Evolutionary conservation across 768 basidiomycete genomes (phyloP).

Genomic region (Butyriboletus loyo): DNA sequence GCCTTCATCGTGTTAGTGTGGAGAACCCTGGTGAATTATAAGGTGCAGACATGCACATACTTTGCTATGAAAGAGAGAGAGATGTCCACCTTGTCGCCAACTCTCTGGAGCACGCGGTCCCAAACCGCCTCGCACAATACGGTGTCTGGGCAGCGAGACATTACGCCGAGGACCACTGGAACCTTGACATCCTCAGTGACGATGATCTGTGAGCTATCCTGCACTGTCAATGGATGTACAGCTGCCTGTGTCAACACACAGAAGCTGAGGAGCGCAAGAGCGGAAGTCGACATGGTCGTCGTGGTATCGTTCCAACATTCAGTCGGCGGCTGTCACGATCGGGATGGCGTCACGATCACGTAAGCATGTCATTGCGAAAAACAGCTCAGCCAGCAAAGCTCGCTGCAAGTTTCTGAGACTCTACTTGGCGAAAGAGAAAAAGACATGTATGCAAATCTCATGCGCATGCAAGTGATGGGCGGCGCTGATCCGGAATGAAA

Average conservation of each 20-base stretch:
- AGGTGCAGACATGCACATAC: conserved; percentile 57
- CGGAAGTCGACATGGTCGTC: conserved; percentile 20
- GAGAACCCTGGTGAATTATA: conserved; percentile 1
- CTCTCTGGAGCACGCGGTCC: conserved; percentile 63
- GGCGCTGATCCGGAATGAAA: conserved; percentile 23
- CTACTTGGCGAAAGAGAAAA: conserved; percentile 5
- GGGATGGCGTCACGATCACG: conserved; percentile 27
- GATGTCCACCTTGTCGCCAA: conserved; percentile 63
- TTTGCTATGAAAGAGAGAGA: conserved; percentile 69
- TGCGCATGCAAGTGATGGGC: conserved; percentile 12
- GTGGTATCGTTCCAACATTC: conserved; percentile 11
- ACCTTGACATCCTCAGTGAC: conserved; percentile 37
- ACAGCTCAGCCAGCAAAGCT: neutral
- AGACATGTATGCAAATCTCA: conserved; percentile 14
- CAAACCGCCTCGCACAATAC: conserved; percentile 76
- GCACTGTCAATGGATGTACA: conserved; percentile 18
- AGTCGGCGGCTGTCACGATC: neutral
- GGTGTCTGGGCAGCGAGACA: conserved; percentile 81
- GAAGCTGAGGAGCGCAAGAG: conserved; percentile 17
- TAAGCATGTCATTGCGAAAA: conserved; percentile 16
- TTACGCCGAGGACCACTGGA: conserved; percentile 54
- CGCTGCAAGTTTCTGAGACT: conserved; percentile 1
- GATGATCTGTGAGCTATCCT: conserved; percentile 14
- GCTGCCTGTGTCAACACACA: conserved; percentile 12
- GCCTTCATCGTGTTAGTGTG: conserved; percentile 36